Evolutionary conservation across 805 yeast genomes (phyloP).

Genomic region (Yamadazyma olivae): DNA sequence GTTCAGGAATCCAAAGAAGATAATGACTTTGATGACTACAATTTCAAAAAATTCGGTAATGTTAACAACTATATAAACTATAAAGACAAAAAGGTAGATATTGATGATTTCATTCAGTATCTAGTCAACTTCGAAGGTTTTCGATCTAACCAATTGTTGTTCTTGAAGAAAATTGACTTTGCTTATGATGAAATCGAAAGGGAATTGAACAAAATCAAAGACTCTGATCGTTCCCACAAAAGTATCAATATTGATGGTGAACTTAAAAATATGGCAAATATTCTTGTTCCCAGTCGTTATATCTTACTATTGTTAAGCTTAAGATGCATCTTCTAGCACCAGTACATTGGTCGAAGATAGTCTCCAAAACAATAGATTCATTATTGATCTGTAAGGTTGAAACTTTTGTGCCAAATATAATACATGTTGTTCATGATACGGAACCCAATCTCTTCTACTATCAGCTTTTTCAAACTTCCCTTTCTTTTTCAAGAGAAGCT

Average conservation of each 20-base stretch:
- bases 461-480: slow-evolving; percentile 34
- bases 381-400: slow-evolving; percentile 62
- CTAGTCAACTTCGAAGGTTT: slow-evolving; percentile 29
- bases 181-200: slow-evolving; percentile 37
- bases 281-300: too few species aligned
- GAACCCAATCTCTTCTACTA: slow-evolving; percentile 62
- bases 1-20: slow-evolving; percentile 13
- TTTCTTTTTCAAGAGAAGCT: slow-evolving; percentile 27
- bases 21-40: slow-evolving; percentile 13
- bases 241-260: slow-evolving; percentile 32
- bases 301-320: too few species aligned
- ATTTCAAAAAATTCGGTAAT: slow-evolving; percentile 12
- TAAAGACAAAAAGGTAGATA: slow-evolving; percentile 14
- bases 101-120: slow-evolving; percentile 28
- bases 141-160: slow-evolving; percentile 21
- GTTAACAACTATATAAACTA: neutral
- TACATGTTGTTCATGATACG: slow-evolving; percentile 57
- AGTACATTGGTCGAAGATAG: slow-evolving; percentile 56
- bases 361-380: slow-evolving; percentile 77
- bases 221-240: slow-evolving; percentile 11
- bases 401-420: slow-evolving; percentile 55
- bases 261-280: slow-evolving; percentile 2
- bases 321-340: slow-evolving; percentile 28
- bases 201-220: slow-evolving; percentile 30
- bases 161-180: slow-evolving; percentile 27